Evolutionary conservation across 768 basidiomycete genomes (phyloP), one percentile per base, ranked within the genome.

Genomic region (Gloeophyllum trabeum): DNA sequence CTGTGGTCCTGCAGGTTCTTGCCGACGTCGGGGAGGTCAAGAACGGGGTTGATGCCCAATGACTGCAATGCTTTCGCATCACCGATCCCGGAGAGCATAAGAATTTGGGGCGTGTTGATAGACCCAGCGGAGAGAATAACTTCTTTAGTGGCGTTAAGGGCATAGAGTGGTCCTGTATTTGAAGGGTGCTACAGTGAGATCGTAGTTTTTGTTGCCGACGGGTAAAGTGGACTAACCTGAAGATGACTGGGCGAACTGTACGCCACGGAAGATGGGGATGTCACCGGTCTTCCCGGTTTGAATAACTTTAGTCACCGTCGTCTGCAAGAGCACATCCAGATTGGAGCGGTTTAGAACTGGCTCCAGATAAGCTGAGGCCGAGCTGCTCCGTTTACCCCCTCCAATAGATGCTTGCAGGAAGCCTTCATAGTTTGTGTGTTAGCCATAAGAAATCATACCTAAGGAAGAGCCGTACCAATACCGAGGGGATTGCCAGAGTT

Each of bases 401-500:
- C 44, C 42, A 24, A 51, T 32, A 4, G 47, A 26, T 16, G 28
- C 20, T 30, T 51, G 54, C 0, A 38, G 2, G 40, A 42, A 47
- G 7, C 51, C 51, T 52, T 16, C 7, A 35, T n/a, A n/a, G n/a
- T n/a, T n/a, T n/a, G n/a, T n/a, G n/a, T n/a, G n/a, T n/a, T n/a
- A n/a, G n/a, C n/a, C n/a, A n/a, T n/a, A n/a, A n/a, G n/a, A n/a
- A n/a, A n/a, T n/a, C n/a, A n/a, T n/a, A n/a, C n/a, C n/a, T n/a
- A n/a, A n/a, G n/a, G n/a, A n/a, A n/a, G n/a, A n/a, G n/a, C n/a
- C n/a, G n/a, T 24, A 68, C 70, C 62, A 30, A 69, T 39, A 4
- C 71, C 71, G 5, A 69, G 43, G 0, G 61, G 60, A 6, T 49
- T 54, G 13, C 72, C 71, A 21, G 61, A 59, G 45, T 71, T 70